Evolutionary conservation across 2,329 filamentous ascomycete genomes (phyloP), one percentile per base, ranked within the genome.

Genomic region (Talaromyces sp.): DNA sequence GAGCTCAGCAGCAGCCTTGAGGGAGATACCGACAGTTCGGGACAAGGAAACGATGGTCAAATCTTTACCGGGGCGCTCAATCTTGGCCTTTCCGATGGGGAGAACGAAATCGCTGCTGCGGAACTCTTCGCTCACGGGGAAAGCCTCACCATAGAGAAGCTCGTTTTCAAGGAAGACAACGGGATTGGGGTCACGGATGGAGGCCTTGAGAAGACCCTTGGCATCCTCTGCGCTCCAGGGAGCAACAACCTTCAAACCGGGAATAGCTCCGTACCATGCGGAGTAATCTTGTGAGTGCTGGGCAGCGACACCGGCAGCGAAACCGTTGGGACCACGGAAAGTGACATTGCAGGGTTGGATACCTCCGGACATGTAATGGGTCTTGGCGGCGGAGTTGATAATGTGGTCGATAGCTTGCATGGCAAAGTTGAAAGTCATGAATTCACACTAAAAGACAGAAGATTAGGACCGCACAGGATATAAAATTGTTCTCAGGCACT

Each of bases 391-490:
- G 52, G 93, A 97, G 86, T 99, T 99, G 85, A 99, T 92, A 74
- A 99, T 90, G 77, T 99, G 94, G 77, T 99, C 94, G 77, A 99
- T 99, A 74, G 94, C 91, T 81, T 99, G 94, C 94, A 99, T 99
- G 77, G 94, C 93, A 75, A 97, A 97, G 85, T 99, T 99, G 86
- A 96, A 97, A 71, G 94, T 99, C 94, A 99, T 99, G 84, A 99
- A 99, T 81, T 99, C 94, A 84, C 89, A 94, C 90, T 94, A n/a
- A n/a, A 63, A 3, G 62, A 46, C 19, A 37, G 9, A 13, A 15
- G 1, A 25, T 37, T 39, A 52, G 45, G 5, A 21, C 31, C 3
- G 25, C 7, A 45, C 28, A 3, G 3, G 1, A n/a, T 28, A 33
- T 10, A 9, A 5, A 33, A 11, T 0, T 17, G 15, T 31, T 2